These are phyloP conservation scores for Aphanomyces stellatus DNA, from an alignment of 352 stramenopile species.

Conservation along the genomic window DNA sequence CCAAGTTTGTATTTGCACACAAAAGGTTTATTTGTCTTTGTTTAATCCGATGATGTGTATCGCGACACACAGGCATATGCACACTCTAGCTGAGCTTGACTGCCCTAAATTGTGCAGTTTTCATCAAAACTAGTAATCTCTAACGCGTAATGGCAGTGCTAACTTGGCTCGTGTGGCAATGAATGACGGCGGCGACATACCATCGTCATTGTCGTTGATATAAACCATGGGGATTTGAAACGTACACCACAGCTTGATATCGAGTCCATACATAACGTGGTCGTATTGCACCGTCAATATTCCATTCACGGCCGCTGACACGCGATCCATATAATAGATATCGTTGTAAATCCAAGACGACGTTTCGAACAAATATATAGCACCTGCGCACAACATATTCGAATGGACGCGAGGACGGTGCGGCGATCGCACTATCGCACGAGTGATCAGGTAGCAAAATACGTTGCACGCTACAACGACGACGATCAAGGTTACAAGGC, in stretches of 20 bases:
- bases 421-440: background rate
- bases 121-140: no score
- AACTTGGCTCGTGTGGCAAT: no score
- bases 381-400: background rate
- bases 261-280: background rate
- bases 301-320: conserved; percentile 6
- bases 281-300: background rate
- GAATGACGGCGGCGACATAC: no score
- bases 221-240: no score
- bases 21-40: no score
- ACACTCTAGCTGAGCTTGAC: no score
- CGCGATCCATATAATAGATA: conserved; percentile 15
- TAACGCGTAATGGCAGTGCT: no score
- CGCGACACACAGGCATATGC: no score
- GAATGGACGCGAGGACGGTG: background rate
- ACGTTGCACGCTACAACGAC: background rate
- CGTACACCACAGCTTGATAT: conserved; percentile 16
- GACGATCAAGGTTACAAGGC: background rate
- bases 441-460: background rate
- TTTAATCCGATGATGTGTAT: no score
- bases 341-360: background rate
- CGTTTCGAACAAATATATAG: conserved; percentile 8
- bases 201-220: no score
- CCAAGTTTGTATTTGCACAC: no score
- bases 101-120: no score